A percentile compares a stretch with the other conserved stretches of the same genome.
Evolutionary conservation across 2,329 filamentous ascomycete genomes (phyloP).

Genomic region (Cryoendolithus antarcticus): DNA sequence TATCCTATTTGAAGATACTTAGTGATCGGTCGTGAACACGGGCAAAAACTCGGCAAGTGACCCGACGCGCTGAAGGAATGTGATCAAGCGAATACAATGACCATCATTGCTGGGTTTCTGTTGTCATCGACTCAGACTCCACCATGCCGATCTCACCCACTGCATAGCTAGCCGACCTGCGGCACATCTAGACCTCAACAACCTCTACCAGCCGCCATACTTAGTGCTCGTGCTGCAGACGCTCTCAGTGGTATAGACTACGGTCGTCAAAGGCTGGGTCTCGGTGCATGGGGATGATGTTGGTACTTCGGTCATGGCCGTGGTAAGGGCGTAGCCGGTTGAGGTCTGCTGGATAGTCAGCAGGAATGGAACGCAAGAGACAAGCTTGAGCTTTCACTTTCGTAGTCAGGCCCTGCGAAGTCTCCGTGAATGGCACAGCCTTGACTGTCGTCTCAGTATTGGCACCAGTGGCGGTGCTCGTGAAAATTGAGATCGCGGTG

Average conservation of each 20-base stretch:
- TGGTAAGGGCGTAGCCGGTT: constrained; percentile 2
- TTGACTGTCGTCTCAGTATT: background rate
- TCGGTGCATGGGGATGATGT: constrained; percentile 2
- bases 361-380: background rate
- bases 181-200: no score
- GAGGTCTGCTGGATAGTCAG: constrained; percentile 1
- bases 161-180: no score
- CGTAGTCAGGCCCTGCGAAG: background rate
- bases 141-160: no score
- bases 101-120: no score
- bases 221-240: constrained; percentile 3
- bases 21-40: no score
- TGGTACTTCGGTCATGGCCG: background rate
- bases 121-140: no score
- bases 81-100: no score
- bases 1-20: no score
- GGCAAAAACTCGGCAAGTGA: no score
- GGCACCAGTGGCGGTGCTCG: constrained; percentile 1
- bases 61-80: no score
- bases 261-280: constrained; percentile 3
- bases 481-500: background rate
- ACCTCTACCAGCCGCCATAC: background rate
- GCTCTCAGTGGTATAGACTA: background rate
- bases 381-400: constrained; percentile 1
- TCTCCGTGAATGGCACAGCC: background rate